These are phyloP conservation scores for Trichoderma afroharzianum DNA, from an alignment of 2,329 filamentous ascomycete species.

Conservation along the genomic window DNA sequence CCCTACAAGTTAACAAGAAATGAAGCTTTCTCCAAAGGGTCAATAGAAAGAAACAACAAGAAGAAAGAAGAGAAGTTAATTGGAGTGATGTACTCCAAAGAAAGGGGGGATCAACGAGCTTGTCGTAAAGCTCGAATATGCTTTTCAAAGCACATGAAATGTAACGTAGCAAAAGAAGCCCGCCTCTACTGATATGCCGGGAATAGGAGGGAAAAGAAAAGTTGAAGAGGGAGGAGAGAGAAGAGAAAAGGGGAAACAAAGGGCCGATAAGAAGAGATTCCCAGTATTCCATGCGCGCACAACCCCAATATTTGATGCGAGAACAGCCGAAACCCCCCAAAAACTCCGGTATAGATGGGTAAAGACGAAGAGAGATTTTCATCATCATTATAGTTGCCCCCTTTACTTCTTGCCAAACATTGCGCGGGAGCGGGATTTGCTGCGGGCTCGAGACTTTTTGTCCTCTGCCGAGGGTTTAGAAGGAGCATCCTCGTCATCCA, in stretches of 20 bases:
- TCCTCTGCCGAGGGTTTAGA: slow-evolving; percentile 44
- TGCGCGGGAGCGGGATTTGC: slow-evolving; percentile 71
- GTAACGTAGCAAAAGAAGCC: slow-evolving; percentile 15
- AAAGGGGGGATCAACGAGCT: neutral
- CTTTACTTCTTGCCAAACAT: slow-evolving; percentile 58
- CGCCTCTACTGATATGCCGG: slow-evolving; percentile 22
- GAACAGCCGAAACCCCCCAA: slow-evolving; percentile 24
- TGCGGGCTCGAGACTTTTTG: slow-evolving; percentile 56
- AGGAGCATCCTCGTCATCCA: slow-evolving; percentile 53
- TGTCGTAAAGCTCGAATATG: neutral
- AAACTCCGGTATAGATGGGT: slow-evolving; percentile 33
- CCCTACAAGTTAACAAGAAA: neutral
- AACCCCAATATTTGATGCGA: slow-evolving; percentile 19
- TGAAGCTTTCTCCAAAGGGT: neutral
- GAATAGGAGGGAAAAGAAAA: neutral
- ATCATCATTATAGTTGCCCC: slow-evolving; percentile 26
- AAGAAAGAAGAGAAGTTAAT: neutral
- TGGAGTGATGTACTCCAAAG: neutral
- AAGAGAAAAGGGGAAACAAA: neutral
- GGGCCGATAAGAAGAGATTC: neutral
- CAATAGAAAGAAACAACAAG: neutral
- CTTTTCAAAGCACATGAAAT: neutral
- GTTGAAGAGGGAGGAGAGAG: neutral
- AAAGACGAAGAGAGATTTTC: slow-evolving; percentile 29
- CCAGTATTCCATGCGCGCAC: slow-evolving; percentile 20